These are phyloP conservation scores for Darksidea phi DNA, from an alignment of 495 filamentous ascomycete species.

Conservation along the genomic window DNA sequence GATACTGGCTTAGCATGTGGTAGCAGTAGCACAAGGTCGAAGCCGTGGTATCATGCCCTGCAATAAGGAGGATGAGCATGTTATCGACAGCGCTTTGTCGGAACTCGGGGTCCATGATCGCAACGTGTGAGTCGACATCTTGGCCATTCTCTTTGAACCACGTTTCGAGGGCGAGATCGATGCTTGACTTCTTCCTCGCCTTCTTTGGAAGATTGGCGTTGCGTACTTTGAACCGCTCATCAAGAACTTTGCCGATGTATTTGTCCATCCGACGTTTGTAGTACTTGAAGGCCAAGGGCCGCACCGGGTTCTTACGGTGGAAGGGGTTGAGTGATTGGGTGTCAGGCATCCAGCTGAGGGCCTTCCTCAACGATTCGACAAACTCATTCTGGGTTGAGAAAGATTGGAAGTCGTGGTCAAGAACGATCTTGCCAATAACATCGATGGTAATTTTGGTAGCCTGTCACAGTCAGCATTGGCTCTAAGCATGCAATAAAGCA, in stretches of 20 bases:
- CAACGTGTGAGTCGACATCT: constrained; percentile 5
- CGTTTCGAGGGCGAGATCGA: constrained; percentile 33
- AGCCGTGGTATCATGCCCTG: constrained; percentile 51
- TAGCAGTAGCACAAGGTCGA: constrained; percentile 45
- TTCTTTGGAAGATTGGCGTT: constrained; percentile 1
- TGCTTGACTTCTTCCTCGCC: constrained; percentile 16
- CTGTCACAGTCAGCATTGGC: background rate
- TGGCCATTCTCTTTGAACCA: constrained; percentile 30
- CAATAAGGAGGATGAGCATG: constrained; percentile 46
- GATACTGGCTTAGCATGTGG: constrained; percentile 44
- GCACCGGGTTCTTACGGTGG: constrained; percentile 16
- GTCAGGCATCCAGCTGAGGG: constrained; percentile 27
- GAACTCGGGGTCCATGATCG: constrained; percentile 36
- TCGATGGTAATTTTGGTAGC: constrained; percentile 43
- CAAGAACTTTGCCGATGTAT: constrained; percentile 28
- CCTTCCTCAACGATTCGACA: constrained; percentile 5
- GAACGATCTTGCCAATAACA: constrained; percentile 40
- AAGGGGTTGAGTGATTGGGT: constrained; percentile 24
- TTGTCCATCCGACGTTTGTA: constrained; percentile 25
- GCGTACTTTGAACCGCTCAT: constrained; percentile 24
- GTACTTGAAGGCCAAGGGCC: constrained; percentile 11
- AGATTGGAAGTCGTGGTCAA: constrained; percentile 24
- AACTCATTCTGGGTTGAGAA: constrained; percentile 20
- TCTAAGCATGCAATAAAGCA: background rate
- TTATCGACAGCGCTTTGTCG: constrained; percentile 37